Base-by-base conservation (phyloP, 2,329 filamentous ascomycete species). In the Alternaria atra region DNA sequence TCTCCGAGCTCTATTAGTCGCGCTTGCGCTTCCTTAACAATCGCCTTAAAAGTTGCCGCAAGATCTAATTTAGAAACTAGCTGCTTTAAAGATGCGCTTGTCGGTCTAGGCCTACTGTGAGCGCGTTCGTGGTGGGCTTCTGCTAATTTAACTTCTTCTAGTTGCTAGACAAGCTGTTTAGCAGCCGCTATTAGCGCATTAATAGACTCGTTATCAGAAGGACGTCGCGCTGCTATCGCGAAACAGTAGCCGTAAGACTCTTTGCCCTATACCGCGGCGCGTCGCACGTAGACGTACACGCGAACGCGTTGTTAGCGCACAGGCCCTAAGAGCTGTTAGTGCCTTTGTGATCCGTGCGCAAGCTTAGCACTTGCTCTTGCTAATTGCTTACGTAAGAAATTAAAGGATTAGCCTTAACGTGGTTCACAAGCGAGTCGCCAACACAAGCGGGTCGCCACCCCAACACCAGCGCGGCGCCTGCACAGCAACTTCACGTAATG, bases 81-180 rank as follows among this genome's bases (percentile, higher is more conserved):
- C 15, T n/a, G 27, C 43, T 42, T 56, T 5, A 6, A 37, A 23
- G 25, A 25, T 42, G 27, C 6, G 3, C n/a, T 50, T 43, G 29
- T 53, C 15, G 8, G 44, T 15, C 27, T 46, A 8, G 47, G 30
- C 15, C 17, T 15, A 34, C 51, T 6, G 15, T 43, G 23, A 46
- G 9, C 39, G 39, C 30, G 32, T 58, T 52, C 23, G 29, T 52
- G 3, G 30, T 46, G 30, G 23, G 46, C 32, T 52, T 23, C 27
- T 52, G 37, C 55, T 9, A 23, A 37, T 46, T 37, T 39, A 9
- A 58, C 39, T 44, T 52, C 29, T 29, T 58, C 15, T 6, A 58
- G 30, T 30, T 30, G 39, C 39, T 2, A 15, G n/a, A 44, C 9
- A 57, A 30, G 47, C 35, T 29, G 10, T 52, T 27, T 39, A 1